Base-by-base conservation (phyloP, 495 filamentous ascomycete species). In the Aspergillus wentii region DNA sequence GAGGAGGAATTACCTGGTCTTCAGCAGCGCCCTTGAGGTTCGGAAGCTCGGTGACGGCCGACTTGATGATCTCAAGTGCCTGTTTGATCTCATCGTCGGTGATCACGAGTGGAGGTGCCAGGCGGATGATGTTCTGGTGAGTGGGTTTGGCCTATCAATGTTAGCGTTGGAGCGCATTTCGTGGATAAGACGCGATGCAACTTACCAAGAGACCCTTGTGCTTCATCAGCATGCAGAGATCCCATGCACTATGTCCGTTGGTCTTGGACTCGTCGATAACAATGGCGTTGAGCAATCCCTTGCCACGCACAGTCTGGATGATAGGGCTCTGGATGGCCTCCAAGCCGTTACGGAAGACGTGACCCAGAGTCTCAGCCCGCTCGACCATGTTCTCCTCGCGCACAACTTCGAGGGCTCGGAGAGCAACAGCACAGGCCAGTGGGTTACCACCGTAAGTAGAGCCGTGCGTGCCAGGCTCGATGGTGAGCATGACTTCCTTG, bases 391-490 rank as follows among this genome's bases (percentile, higher is more conserved):
- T 68, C 67, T 97, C 91, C 54, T 99, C 92, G 49, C 88, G 75
- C 30, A 99, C 80, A 33, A 99, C 74, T 66, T 97, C 89, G 26
- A 99, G 73, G n/a, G 92, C 92, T 38, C 88, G 83, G 55, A 99
- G 94, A 18, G 91, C 91, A 10, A 99, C 88, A 22, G 92, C 92
- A 49, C 89, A 96, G 1, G 88, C 92, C n/a, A 99, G 71, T 2
- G 92, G 92, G 64, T 99, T 99, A 28, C 92, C 92, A 34, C 92
- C 92, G 56, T 97, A 99, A 17, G 92, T 99, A 18, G 86, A 94
- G 21, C 92, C 92, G 55, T 99, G 92, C 18, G 92, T 96, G 27
- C 92, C 92, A 14, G 92, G 85, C 71, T 99, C 94, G 42, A 99
- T 70, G n/a, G 86, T 89, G 49, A 96, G 79, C 92, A 99, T 96